Base-by-base conservation (phyloP, 345 rosid genomes). In the Aquilaria sinensis region DNA sequence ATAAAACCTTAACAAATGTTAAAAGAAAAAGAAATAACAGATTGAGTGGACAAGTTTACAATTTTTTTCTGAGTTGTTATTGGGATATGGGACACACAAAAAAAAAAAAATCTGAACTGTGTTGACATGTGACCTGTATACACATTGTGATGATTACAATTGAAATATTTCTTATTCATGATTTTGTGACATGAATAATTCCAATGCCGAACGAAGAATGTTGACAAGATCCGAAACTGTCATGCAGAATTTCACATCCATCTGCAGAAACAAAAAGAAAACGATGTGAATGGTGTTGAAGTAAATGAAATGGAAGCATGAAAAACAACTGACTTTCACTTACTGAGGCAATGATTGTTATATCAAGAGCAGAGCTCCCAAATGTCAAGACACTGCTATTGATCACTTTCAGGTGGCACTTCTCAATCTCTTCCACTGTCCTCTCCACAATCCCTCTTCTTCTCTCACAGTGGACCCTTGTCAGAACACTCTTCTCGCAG, bases 391-490 rank as follows among this genome's bases (percentile, higher is more conserved):
- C 82, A 71, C 77, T 86, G 78, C 75, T 84, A 9, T 80, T 93
- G 57, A 66, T 72, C 64, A 93, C 65, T 3, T 77, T 65, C 9
- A 89, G 76, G 59, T 70, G 83, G 43, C 72, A 69, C 4, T 86
- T 87, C 80, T 89, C 93, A 50, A 89, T 71, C 72, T 83, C 88
- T 47, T 85, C 76, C 29, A 87, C 66, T 23, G 74, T 78, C 74
- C 84, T 87, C 70, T 79, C 88, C 41, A 78, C 13, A 6, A 80
- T n/a, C 48, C 87, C 92, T 62, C 81, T 87, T 72, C 76, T 83
- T 72, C 81, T 89, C 81, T 84, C 92, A 59, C 90, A 84, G 63
- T 87, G 94, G 33, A 89, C 80, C 74, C 87, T 85, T 41, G 87
- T 69, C 4, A 93, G 83, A 15, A 89, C 94, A 67, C 80, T 74